Evolutionary conservation across 2,329 filamentous ascomycete genomes (phyloP), one percentile per base, ranked within the genome.

Genomic region (Hymenoscyphus fraxineus): DNA sequence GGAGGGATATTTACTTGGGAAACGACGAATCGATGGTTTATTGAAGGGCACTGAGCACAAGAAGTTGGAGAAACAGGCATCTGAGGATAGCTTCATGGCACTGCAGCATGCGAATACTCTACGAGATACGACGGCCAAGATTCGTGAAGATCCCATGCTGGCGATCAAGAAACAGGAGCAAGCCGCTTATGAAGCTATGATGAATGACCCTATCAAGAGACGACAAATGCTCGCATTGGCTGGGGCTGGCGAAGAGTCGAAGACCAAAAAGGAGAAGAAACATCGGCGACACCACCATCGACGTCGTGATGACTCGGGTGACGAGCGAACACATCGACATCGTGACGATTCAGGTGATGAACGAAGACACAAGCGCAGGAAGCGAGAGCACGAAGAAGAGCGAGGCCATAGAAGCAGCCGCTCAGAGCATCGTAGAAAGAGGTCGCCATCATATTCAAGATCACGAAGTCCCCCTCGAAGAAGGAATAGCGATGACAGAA

Each of bases 101-200:
- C 71, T 87, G 60, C 85, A 89, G 66, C 87, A 87, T 71, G 88
- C 89, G 32, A 92, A 92, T 74, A 90, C 85, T 3, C 82, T 87
- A 16, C 83, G 91, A 68, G 95, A 99, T 76, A 93, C 88, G 0
- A 90, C 92, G 38, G 79, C 87, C 58, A 99, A 99, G 80, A 88
- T 98, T 58, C 84, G 93, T 68, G 91, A 96, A 69, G 95, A 99
- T 75, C 95, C 95, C 0, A 82, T 99, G 72, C 80, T 98, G 40
- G 92, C 93, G 31, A 97, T 99, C 76, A 97, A 96, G 82, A 90
- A 88, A 75, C 90, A 96, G 75, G 93, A 98, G 75, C 91, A 94
- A 76, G 88, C 88, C 35, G 88, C 90, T 1, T 92, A 92, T 74
- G 87, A 90, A 71, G 84, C 87, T 9, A 89, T 92, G 85, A 93